Percentiles rank a stretch among this genome's conserved stretches.
Conservation (phyloP, 768 basidiomycete species). For the Termitomyces sp. region DNA sequence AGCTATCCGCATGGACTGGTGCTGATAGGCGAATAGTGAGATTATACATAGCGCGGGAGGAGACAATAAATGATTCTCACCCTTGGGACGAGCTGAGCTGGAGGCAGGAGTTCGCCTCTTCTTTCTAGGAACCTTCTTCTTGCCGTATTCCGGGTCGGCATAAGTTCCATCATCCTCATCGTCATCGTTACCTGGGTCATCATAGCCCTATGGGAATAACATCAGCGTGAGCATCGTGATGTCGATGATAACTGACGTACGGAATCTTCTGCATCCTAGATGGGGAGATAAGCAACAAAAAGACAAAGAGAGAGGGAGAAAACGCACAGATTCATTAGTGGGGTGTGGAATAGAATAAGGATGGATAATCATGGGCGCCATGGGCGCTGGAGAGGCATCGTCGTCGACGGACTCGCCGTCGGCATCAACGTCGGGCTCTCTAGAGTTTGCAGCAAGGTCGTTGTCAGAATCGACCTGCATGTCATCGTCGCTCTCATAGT, state of each 20-base stretch:
- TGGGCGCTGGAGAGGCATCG: slow-evolving; percentile 32
- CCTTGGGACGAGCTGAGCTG: slow-evolving; percentile 48
- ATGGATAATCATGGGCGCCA: slow-evolving; percentile 26
- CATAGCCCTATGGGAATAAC: slow-evolving; percentile 32
- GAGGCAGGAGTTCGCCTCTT: slow-evolving; percentile 53
- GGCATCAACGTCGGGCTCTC: slow-evolving; percentile 53
- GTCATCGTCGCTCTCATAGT: slow-evolving; percentile 57
- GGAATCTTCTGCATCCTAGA: slow-evolving; percentile 51
- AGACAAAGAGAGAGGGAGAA: not conserved
- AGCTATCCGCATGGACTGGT: slow-evolving; percentile 46
- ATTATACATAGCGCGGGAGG: slow-evolving; percentile 8
- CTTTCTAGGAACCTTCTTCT: slow-evolving; percentile 64
- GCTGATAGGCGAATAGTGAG: slow-evolving; percentile 24
- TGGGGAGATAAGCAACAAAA: slow-evolving; percentile 10
- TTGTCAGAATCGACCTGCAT: slow-evolving; percentile 69
- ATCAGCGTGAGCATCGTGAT: slow-evolving; percentile 7
- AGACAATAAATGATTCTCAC: slow-evolving; percentile 27
- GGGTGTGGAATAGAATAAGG: slow-evolving; percentile 28
- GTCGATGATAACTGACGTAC: slow-evolving; percentile 33
- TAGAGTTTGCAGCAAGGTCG: slow-evolving; percentile 35
- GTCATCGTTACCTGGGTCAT: slow-evolving; percentile 58
- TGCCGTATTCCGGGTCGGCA: slow-evolving; percentile 69
- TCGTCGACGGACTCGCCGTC: slow-evolving; percentile 61
- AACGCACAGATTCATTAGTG: slow-evolving; percentile 35
- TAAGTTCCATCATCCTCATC: slow-evolving; percentile 75